Evolutionary conservation across 257 asterid genomes (phyloP), one percentile per base, ranked within the genome.

Genomic region (Solanum infundibuliforme): DNA sequence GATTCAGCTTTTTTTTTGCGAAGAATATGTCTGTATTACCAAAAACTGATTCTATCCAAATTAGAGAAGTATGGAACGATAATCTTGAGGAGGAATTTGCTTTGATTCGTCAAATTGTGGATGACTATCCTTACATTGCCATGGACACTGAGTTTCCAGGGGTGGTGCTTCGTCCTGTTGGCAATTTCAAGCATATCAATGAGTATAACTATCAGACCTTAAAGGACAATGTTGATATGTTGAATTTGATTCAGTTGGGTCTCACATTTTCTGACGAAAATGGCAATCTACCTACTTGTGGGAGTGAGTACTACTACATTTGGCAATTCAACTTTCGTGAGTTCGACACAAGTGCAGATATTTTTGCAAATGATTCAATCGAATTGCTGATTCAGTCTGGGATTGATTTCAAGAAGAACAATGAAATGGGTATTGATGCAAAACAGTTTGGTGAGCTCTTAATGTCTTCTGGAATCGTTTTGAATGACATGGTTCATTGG

Each of bases 101-200:
- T 85, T 74, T 85, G 34, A 85, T 85, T 66, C 87, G 83, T 38
- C 68, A 85, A 39, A 41, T 85, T n/a, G 87, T 85, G 36, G 87
- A 85, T 41, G 87, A 43, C 38, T 85, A 85, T 85, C 87, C 87
- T 41, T 85, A 36, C 27, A 85, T 85, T 27, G 87, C 87, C 87
- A 85, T 85, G 87, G 87, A 85, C 87, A 85, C 87, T 4, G 87
- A 85, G 82, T 85, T 85, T 32, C 87, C 87, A 8, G 87, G 87
- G 32, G 82, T 85, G 39, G 87, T 85, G 75, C 82, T 85, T 41
- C 87, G 87, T 23, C 87, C 87, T 39, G 83, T 85, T 85, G 87
- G 83, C 13, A 85, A 85, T 52, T 85, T 85, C 83, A 85, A 85
- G 82, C 75, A 68, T 23, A 66, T 66, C 21, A 85, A 68, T 18